Conservation (phyloP, 108 stramenopile genomes). For the Pseudonitzschia multiseries region DNA sequence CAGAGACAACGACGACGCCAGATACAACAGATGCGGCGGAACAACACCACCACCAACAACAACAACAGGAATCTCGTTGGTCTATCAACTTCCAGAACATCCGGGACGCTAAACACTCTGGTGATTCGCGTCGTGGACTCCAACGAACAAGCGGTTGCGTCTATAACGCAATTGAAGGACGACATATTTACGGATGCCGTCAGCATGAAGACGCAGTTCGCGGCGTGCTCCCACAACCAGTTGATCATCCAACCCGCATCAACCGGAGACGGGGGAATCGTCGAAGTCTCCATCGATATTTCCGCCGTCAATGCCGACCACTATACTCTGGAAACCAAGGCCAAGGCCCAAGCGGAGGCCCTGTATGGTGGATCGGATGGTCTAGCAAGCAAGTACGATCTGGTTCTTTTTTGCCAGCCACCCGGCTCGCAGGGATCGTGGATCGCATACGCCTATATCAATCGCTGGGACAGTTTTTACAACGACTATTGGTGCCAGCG, state of each 20-base stretch:
- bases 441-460: slow-evolving; percentile 35
- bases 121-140: not conserved
- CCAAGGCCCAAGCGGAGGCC: not conserved
- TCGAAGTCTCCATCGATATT: not conserved
- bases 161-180: not conserved
- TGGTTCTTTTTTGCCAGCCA: not conserved
- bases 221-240: slow-evolving; percentile 42
- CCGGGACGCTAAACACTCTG: not conserved
- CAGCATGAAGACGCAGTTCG: slow-evolving; percentile 42
- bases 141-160: not conserved
- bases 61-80: no score
- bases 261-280: not conserved
- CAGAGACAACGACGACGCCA: not conserved
- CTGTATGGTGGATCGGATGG: not conserved
- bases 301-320: not conserved
- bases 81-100: not conserved
- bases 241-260: not conserved
- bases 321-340: no score
- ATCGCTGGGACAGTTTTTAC: slow-evolving; percentile 36
- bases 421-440: not conserved
- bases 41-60: no score
- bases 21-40: not conserved
- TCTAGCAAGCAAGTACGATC: not conserved
- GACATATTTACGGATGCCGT: slow-evolving; percentile 23
- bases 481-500: slow-evolving; percentile 58